Conservation (phyloP, 805 yeast species). For the Saccharomycopsis microspora region DNA sequence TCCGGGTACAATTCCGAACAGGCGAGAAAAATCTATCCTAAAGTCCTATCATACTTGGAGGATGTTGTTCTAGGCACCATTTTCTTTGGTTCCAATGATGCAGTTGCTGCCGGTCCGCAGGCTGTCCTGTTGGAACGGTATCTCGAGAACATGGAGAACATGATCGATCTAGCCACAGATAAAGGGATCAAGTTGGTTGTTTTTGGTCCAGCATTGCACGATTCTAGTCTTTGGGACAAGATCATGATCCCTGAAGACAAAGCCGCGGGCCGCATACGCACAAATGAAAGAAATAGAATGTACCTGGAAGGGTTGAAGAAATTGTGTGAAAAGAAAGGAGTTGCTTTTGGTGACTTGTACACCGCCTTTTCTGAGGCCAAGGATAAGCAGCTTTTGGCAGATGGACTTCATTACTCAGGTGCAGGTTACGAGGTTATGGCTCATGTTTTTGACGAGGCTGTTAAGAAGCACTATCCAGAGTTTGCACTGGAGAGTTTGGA, state of each 20-base stretch:
- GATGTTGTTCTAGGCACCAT: slow-evolving; percentile 37
- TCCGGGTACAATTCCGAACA: slow-evolving; percentile 65
- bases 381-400: slow-evolving; percentile 33
- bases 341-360: slow-evolving; percentile 52
- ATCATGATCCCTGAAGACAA: slow-evolving; percentile 25
- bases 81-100: slow-evolving; percentile 79
- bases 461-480: slow-evolving; percentile 36
- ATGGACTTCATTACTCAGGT: slow-evolving; percentile 53
- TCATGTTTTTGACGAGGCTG: slow-evolving; percentile 29
- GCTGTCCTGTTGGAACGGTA: slow-evolving; percentile 42
- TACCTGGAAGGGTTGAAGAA: slow-evolving; percentile 41
- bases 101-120: slow-evolving; percentile 32
- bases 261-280: slow-evolving; percentile 31
- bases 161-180: slow-evolving; percentile 30
- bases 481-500: slow-evolving; percentile 30
- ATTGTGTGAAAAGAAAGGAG: slow-evolving; percentile 33
- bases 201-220: slow-evolving; percentile 53
- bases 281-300: slow-evolving; percentile 29
- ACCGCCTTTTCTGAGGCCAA: slow-evolving; percentile 26
- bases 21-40: slow-evolving; percentile 39
- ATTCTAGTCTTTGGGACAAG: slow-evolving; percentile 31
- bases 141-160: slow-evolving; percentile 31
- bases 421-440: slow-evolving; percentile 40
- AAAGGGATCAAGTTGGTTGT: slow-evolving; percentile 41
- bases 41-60: slow-evolving; percentile 28